These are phyloP conservation scores for Isabelozyma rhagii DNA, from an alignment of 805 yeast genomes.

Conservation along the genomic window DNA sequence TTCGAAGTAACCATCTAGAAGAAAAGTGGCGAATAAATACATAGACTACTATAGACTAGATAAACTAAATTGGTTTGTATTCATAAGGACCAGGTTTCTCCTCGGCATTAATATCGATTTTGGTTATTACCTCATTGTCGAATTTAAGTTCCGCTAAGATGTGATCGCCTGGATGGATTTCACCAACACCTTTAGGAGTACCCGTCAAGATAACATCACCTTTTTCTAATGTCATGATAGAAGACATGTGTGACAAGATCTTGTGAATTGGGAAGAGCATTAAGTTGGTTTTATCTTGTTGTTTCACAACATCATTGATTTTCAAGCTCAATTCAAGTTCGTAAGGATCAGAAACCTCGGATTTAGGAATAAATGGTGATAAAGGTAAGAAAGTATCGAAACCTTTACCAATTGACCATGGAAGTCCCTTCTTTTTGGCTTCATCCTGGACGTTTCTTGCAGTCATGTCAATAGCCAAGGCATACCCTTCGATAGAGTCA, in stretches of 20 bases:
- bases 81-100: conserved; percentile 47
- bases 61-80: conserved; percentile 26
- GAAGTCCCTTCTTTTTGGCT: conserved; percentile 89
- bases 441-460: conserved; percentile 95
- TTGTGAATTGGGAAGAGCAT: conserved; percentile 89
- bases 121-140: conserved; percentile 51
- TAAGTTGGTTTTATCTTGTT: conserved; percentile 70
- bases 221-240: conserved; percentile 85
- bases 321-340: conserved; percentile 59
- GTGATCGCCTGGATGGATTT: conserved; percentile 72
- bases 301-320: conserved; percentile 70
- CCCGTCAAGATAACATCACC: conserved; percentile 94
- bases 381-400: conserved; percentile 94
- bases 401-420: conserved; percentile 97
- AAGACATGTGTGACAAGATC: conserved; percentile 74
- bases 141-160: conserved; percentile 61
- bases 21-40: not conserved
- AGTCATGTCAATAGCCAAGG: conserved; percentile 89
- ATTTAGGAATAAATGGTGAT: conserved; percentile 68
- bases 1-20: conserved; percentile 36
- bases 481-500: conserved; percentile 80
- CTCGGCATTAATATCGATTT: conserved; percentile 50
- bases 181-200: conserved; percentile 97
- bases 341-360: conserved; percentile 67
- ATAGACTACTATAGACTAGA: not conserved